Conservation (phyloP, 2,329 filamentous ascomycete genomes). For the Cladorrhinum sp. region DNA sequence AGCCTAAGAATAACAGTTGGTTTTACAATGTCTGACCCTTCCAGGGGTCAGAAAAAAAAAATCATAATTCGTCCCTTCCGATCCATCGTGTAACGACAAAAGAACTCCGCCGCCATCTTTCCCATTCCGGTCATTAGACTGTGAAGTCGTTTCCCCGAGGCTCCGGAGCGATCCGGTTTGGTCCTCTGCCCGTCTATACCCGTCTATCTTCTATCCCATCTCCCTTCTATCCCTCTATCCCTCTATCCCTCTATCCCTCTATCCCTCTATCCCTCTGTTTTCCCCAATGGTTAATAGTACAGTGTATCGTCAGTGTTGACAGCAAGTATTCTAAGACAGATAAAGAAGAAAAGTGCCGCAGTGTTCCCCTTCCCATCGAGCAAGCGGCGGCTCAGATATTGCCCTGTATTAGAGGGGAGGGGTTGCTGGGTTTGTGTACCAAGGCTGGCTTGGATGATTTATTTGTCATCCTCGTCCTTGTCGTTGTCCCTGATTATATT, state of each 20-base stretch:
- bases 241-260: not conserved
- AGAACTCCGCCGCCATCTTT: not conserved
- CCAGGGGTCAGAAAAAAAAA: not conserved
- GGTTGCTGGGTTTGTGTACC: not conserved
- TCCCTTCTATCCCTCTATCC: not conserved
- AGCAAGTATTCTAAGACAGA: conserved; percentile 6
- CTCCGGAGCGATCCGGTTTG: not conserved
- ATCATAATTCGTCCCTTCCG: conserved; percentile 4
- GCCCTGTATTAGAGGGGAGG: not conserved
- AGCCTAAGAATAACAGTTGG: conserved; percentile 7
- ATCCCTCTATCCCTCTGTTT: conserved; percentile 5
- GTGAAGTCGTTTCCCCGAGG: conserved; percentile 4
- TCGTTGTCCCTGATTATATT: conserved; percentile 33
- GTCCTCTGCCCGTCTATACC: not conserved
- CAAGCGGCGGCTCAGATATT: conserved; percentile 7
- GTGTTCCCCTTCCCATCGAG: not conserved
- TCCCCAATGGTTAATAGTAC: not conserved
- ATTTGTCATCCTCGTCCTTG: conserved; percentile 35
- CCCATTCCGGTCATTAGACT: not conserved
- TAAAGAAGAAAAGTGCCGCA: conserved; percentile 1
- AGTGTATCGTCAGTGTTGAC: conserved; percentile 9
- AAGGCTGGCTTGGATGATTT: conserved; percentile 5
- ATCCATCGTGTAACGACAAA: conserved; percentile 6
- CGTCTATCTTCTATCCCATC: not conserved
- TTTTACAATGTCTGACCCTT: conserved; percentile 13